phyloP scores from a whole-genome alignment of 768 basidiomycete species.

The Lenzites betulinus region DNA sequence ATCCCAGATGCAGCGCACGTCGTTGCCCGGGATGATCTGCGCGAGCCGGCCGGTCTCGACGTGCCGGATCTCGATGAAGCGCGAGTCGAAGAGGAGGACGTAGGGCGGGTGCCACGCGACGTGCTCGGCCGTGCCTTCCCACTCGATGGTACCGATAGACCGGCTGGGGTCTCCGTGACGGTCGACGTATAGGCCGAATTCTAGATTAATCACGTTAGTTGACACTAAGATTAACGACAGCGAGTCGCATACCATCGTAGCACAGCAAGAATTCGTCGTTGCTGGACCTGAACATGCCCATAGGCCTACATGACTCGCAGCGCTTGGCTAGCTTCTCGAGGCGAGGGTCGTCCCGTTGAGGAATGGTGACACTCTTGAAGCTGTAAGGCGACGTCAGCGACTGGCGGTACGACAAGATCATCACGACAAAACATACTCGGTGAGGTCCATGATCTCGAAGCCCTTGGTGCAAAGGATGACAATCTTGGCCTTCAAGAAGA shows the following conservation, averaged over 20 bases:
- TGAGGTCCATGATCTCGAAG: conserved; percentile 97
- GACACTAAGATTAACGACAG: too few relatives aligned
- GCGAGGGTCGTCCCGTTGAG: conserved; percentile 71
- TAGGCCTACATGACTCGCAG: conserved; percentile 77
- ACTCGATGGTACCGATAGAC: conserved; percentile 74
- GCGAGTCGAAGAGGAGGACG: conserved; percentile 82
- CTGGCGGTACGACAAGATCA: background rate
- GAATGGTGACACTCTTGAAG: conserved; percentile 88
- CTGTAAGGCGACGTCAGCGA: conserved; percentile 38
- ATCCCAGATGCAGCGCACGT: conserved; percentile 89
- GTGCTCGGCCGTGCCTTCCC: conserved; percentile 90
- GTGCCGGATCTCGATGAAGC: conserved; percentile 90
- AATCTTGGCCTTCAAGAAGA: conserved; percentile 92
- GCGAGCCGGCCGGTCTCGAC: conserved; percentile 76
- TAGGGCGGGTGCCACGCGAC: conserved; percentile 91
- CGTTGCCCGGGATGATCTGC: conserved; percentile 81
- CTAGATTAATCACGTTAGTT: conserved; percentile 36
- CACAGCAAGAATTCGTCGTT: conserved; percentile 90
- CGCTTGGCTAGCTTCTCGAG: conserved; percentile 73
- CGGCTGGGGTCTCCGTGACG: conserved; percentile 89
- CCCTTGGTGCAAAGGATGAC: conserved; percentile 92
- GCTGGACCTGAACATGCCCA: conserved; percentile 87
- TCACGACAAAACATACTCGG: conserved; percentile 61
- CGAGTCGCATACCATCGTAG: conserved; percentile 67
- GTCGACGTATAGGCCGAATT: conserved; percentile 92